Evolutionary conservation across 306 rosid species (phyloP).

Genomic region (Neltuma alba): DNA sequence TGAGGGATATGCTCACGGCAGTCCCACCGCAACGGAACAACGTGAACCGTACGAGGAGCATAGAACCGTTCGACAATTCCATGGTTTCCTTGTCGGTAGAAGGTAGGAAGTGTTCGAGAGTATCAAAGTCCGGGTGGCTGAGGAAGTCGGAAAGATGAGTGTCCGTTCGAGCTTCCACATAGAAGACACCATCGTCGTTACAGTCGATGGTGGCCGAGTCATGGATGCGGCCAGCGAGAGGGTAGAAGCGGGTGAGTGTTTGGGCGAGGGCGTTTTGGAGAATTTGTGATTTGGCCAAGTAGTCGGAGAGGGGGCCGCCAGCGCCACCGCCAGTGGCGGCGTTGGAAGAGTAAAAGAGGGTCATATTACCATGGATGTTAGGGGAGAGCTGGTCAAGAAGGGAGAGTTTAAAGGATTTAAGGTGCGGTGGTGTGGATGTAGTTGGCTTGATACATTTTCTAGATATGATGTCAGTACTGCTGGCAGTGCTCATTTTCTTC

Average conservation of each 20-base stretch:
- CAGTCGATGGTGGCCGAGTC: slow-evolving; percentile 44
- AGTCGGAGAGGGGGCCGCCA: not conserved
- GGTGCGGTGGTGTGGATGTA: slow-evolving; percentile 30
- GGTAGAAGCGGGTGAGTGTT: slow-evolving; percentile 44
- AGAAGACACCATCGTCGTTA: slow-evolving; percentile 44
- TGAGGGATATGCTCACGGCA: slow-evolving; percentile 39
- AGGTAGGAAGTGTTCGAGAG: slow-evolving; percentile 42
- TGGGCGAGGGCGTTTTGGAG: slow-evolving; percentile 49
- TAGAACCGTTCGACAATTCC: slow-evolving; percentile 22
- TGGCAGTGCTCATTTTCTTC: not conserved
- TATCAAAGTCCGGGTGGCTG: slow-evolving; percentile 29
- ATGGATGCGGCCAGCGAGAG: slow-evolving; percentile 49
- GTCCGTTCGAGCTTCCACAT: slow-evolving; percentile 38
- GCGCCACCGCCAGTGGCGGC: not conserved
- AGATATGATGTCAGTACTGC: slow-evolving; percentile 31
- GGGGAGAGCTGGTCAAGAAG: slow-evolving; percentile 53
- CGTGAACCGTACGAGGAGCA: slow-evolving; percentile 48
- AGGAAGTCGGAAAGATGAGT: slow-evolving; percentile 43
- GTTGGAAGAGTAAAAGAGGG: slow-evolving; percentile 41
- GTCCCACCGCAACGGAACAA: slow-evolving; percentile 51
- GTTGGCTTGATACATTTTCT: slow-evolving; percentile 48
- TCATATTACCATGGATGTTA: slow-evolving; percentile 47
- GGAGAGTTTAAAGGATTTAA: slow-evolving; percentile 40
- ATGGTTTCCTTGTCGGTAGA: slow-evolving; percentile 27
- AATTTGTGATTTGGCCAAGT: slow-evolving; percentile 41